Conservation (phyloP, 208 protist genomes). For the Tritrichomonas musculus region DNA sequence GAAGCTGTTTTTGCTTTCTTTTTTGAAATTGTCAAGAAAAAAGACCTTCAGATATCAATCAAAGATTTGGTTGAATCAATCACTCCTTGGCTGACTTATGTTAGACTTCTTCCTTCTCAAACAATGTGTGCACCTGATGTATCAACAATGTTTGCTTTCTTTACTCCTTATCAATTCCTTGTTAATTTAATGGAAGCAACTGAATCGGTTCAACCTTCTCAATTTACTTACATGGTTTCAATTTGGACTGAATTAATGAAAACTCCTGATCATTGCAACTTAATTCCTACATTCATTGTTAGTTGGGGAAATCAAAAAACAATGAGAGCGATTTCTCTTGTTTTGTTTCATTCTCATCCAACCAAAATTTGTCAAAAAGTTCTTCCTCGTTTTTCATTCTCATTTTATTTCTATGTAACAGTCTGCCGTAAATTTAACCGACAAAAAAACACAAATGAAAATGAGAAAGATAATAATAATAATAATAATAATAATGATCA, state of each 20-base stretch:
- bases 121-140: background rate
- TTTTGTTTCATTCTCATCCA: background rate
- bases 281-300: background rate
- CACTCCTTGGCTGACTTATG: background rate
- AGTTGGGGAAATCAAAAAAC: background rate
- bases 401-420: background rate
- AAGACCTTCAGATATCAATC: background rate
- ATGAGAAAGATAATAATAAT: no score
- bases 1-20: background rate
- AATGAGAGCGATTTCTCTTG: background rate
- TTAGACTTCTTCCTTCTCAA: background rate
- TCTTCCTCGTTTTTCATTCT: background rate
- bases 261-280: background rate
- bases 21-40: background rate
- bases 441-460: no score
- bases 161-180: slow-evolving; percentile 7
- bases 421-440: background rate
- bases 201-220: background rate
- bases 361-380: background rate
- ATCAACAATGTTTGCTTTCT: background rate
- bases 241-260: slow-evolving; percentile 14
- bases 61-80: background rate
- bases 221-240: background rate
- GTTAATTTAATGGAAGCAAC: background rate
- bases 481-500: no score